phyloP scores from a whole-genome alignment of 2,329 filamentous ascomycete genomes.

The Scedosporium minutisporum region DNA sequence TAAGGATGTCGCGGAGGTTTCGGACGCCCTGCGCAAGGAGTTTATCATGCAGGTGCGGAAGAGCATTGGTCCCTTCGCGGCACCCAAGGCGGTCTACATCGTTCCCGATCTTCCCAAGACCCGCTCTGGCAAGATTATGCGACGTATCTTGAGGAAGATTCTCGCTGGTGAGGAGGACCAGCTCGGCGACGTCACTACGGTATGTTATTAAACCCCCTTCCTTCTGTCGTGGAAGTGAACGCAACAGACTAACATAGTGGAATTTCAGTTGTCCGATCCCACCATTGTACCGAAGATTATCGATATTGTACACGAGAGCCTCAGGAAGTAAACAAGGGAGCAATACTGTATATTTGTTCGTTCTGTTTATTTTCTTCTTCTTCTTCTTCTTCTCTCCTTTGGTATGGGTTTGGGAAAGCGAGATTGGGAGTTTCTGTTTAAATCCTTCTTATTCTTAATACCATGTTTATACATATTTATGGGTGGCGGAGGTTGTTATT shows the following conservation, averaged over 20 bases:
- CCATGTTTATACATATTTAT: slow-evolving; percentile 2
- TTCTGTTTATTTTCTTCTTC: slow-evolving; percentile 10
- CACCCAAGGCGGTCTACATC: slow-evolving; percentile 85
- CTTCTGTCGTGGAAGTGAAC: background rate
- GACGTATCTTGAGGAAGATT: slow-evolving; percentile 93
- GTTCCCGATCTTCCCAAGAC: slow-evolving; percentile 96
- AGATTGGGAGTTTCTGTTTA: slow-evolving; percentile 9
- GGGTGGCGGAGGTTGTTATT: background rate
- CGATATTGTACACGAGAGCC: slow-evolving; percentile 58
- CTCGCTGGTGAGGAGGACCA: slow-evolving; percentile 95
- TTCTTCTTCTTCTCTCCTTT: slow-evolving; percentile 8
- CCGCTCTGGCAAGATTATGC: slow-evolving; percentile 97
- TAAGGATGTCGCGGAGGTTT: slow-evolving; percentile 75
- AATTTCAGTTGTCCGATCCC: slow-evolving; percentile 72
- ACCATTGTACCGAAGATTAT: slow-evolving; percentile 87
- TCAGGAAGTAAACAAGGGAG: slow-evolving; percentile 34
- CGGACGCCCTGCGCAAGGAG: slow-evolving; percentile 81
- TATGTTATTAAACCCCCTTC: slow-evolving; percentile 35
- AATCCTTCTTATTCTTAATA: background rate
- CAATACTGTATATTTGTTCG: background rate
- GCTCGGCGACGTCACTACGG: slow-evolving; percentile 84
- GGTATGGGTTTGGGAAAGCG: slow-evolving; percentile 6
- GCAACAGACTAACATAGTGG: slow-evolving; percentile 4
- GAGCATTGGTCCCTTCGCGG: slow-evolving; percentile 94
- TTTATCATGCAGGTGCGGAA: slow-evolving; percentile 90